Base-by-base conservation (phyloP, 2,329 filamentous ascomycete genomes). In the Beauveria medogensis region DNA sequence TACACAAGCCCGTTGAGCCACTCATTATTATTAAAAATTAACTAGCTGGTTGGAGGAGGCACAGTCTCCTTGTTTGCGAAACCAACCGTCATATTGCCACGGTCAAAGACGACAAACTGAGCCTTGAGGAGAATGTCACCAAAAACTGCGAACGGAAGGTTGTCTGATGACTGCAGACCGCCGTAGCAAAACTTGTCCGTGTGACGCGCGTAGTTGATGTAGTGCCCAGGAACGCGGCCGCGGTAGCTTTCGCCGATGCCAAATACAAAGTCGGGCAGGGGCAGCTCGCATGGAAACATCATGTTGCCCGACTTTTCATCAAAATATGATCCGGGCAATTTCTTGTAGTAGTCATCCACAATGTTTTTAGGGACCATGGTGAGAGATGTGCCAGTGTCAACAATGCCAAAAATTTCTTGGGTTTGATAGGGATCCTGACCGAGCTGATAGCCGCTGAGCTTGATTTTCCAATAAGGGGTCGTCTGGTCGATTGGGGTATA, bases 301-400 rank as follows among this genome's bases (percentile, higher is more conserved):
- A 83, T 86, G 58, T 84, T 83, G 56, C 83, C 86, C 50, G 77
- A 62, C 2, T 67, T 65, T 18, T 63, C 28, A 67, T 78, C 74
- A 65, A 82, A 69, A 51, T 73, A 65, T 0, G 87, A 77, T 3
- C 82, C 80, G 8, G 67, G 59, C 63, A 90, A 79, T 63, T 82
- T 69, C 43, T 70, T 69, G 75, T 88, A 90, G 78, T 89, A 90
- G 47, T 75, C 78, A 0, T 72, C 66, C 64, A 84, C 80, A 62
- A 87, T 76, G 37, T 69, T 65, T 60, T 78, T 69, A 28, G 83
- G 82, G 20, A 87, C 72, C 64, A 88, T 78, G 60, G 89, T 72
- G 34, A 90, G 82, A 1, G 86, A 86, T 60, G 87, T 90, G 59
- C 87, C 88, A 2, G 87, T 90, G 74, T 90, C 87, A 67, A 84